Evolutionary conservation across 2,329 filamentous ascomycete species (phyloP).

Genomic region (Pleurostoma richardsiae): DNA sequence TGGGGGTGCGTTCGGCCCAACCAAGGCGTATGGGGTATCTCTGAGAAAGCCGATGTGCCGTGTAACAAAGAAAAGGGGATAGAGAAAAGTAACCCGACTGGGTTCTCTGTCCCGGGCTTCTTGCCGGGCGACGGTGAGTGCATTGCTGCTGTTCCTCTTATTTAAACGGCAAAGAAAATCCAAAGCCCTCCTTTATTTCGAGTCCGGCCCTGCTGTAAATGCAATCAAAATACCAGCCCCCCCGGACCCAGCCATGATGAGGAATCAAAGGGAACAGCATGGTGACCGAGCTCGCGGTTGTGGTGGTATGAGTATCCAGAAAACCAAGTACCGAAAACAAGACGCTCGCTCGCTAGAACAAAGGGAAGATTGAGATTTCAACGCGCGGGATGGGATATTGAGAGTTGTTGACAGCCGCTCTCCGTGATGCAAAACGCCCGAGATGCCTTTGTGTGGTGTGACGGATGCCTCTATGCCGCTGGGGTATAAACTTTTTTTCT

Average conservation of each 20-base stretch:
- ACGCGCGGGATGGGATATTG: constrained; percentile 15
- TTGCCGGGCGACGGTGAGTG: constrained; percentile 37
- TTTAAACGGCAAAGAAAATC: constrained; percentile 28
- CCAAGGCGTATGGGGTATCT: constrained; percentile 27
- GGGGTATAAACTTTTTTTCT: constrained; percentile 14
- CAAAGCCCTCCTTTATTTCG: constrained; percentile 41
- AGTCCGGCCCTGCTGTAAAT: constrained; percentile 47
- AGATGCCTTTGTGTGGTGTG: constrained; percentile 12
- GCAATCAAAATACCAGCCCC: constrained; percentile 46
- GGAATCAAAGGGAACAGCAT: constrained; percentile 28
- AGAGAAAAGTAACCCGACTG: constrained; percentile 20
- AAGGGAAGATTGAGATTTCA: constrained; percentile 18
- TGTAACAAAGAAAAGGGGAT: constrained; percentile 21
- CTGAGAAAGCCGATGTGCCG: constrained; percentile 36
- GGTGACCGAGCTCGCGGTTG: constrained; percentile 45
- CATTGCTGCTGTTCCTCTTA: constrained; percentile 62
- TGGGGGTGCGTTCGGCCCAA: constrained; percentile 13
- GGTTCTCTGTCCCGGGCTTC: constrained; percentile 41
- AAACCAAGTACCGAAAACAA: constrained; percentile 24
- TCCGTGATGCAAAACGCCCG: constrained; percentile 36
- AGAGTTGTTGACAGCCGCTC: constrained; percentile 21
- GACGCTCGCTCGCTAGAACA: constrained; percentile 34
- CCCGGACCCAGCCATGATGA: constrained; percentile 52
- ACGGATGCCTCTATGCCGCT: constrained; percentile 26
- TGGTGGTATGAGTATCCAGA: constrained; percentile 33